Evolutionary conservation across 805 yeast genomes (phyloP).

Genomic region (Candida hispaniensis): DNA sequence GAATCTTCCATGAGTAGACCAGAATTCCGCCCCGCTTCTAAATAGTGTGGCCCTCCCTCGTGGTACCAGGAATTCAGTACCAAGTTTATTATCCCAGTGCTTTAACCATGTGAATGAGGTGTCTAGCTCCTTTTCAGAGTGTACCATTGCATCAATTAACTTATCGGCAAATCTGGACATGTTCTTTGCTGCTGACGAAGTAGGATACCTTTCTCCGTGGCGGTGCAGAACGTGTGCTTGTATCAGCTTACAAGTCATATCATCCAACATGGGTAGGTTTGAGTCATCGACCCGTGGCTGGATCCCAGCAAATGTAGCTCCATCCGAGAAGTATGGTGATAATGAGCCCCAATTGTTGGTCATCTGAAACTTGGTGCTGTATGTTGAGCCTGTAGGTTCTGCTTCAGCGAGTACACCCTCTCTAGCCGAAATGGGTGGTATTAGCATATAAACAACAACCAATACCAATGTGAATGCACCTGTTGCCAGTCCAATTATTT

Average conservation of each 20-base stretch:
- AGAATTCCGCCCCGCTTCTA: slow-evolving; percentile 31
- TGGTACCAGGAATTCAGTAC: slow-evolving; percentile 29
- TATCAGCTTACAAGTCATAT: slow-evolving; percentile 37
- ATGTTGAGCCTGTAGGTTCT: slow-evolving; percentile 31
- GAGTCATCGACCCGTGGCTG: slow-evolving; percentile 20
- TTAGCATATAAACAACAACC: slow-evolving; percentile 4
- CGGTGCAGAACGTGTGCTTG: slow-evolving; percentile 65
- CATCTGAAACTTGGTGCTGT: slow-evolving; percentile 31
- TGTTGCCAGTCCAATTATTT: slow-evolving; percentile 12
- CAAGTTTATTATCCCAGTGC: slow-evolving; percentile 29
- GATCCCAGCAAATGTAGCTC: slow-evolving; percentile 29
- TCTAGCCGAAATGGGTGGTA: slow-evolving; percentile 7
- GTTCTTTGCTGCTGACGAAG: slow-evolving; percentile 33
- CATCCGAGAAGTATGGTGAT: slow-evolving; percentile 33
- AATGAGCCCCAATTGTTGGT: slow-evolving; percentile 34
- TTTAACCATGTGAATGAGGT: slow-evolving; percentile 27
- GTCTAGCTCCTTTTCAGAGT: slow-evolving; percentile 22
- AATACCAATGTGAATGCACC: slow-evolving; percentile 8
- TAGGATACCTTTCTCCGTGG: slow-evolving; percentile 72
- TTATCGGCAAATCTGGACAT: slow-evolving; percentile 32
- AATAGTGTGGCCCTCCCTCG: slow-evolving; percentile 33
- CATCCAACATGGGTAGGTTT: slow-evolving; percentile 10
- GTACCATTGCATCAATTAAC: slow-evolving; percentile 24
- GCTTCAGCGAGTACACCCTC: slow-evolving; percentile 22
- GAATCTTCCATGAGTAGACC: slow-evolving; percentile 34